A percentile compares a stretch with the other conserved stretches of the same genome.
phyloP scores from a whole-genome alignment of 495 filamentous ascomycete species.

The Stereocaulon alpinum region DNA sequence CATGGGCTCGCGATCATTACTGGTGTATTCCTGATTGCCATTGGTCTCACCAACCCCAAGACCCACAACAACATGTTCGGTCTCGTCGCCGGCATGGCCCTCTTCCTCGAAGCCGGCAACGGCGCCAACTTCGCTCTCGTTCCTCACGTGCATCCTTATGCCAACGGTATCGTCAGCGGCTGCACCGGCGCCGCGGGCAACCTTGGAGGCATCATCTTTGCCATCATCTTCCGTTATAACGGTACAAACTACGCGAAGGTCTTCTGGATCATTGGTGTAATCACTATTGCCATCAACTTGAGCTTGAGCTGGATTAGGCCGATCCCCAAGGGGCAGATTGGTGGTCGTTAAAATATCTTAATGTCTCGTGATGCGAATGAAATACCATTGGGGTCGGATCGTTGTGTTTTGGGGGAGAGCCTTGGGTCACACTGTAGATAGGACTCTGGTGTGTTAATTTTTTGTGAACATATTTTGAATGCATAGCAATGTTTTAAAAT shows the following conservation, averaged over 20 bases:
- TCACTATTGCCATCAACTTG: constrained; percentile 58
- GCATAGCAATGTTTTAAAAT: no score
- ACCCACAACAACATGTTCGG: constrained; percentile 60
- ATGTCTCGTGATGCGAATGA: no score
- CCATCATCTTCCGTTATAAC: constrained; percentile 73
- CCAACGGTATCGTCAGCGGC: constrained; percentile 67
- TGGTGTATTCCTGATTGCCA: constrained; percentile 57
- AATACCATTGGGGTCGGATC: neutral
- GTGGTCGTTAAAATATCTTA: constrained; percentile 30
- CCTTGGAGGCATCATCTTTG: constrained; percentile 75
- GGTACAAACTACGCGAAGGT: constrained; percentile 53
- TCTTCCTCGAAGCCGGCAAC: constrained; percentile 79
- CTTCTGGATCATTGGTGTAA: constrained; percentile 76
- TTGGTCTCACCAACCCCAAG: constrained; percentile 56
- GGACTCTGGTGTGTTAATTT: neutral
- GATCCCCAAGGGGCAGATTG: constrained; percentile 58
- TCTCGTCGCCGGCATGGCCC: constrained; percentile 58
- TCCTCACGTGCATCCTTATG: constrained; percentile 71
- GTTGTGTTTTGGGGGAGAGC: neutral
- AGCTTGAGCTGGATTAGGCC: constrained; percentile 62
- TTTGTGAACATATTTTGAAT: neutral
- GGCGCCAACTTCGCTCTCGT: constrained; percentile 79
- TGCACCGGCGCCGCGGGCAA: constrained; percentile 72
- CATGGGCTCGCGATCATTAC: constrained; percentile 50
- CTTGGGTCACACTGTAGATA: neutral